Evolutionary conservation across 176 grass and related monocot genomes (phyloP).

Genomic region (Olyra latifolia): DNA sequence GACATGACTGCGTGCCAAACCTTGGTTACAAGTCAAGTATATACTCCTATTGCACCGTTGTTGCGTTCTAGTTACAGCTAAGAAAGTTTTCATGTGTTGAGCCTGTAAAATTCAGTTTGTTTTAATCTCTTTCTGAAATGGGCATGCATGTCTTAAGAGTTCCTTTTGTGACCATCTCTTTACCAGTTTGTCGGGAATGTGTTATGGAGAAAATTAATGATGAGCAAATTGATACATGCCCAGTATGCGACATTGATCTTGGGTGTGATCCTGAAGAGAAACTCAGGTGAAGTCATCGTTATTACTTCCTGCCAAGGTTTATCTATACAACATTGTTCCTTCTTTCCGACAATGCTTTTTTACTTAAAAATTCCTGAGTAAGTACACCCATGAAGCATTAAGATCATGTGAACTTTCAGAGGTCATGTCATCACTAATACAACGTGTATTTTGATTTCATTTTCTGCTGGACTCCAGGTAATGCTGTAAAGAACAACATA

Average conservation of each 20-base stretch:
- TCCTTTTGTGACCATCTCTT: slow-evolving; percentile 31
- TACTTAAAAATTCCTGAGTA: background rate
- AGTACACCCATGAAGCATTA: background rate
- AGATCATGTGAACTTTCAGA: background rate
- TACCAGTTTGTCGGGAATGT: slow-evolving; percentile 85
- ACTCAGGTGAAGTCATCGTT: slow-evolving; percentile 58
- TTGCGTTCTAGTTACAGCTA: background rate
- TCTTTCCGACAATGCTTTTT: slow-evolving; percentile 1
- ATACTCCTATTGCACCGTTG: background rate
- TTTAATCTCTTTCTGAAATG: slow-evolving; percentile 6
- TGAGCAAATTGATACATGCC: slow-evolving; percentile 67
- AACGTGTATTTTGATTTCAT: background rate
- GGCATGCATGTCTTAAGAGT: slow-evolving; percentile 2
- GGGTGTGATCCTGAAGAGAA: slow-evolving; percentile 81
- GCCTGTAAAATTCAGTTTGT: slow-evolving; percentile 6
- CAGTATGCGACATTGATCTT: slow-evolving; percentile 74
- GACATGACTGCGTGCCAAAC: background rate
- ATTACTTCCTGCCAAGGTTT: background rate
- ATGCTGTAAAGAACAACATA: background rate
- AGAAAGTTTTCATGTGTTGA: slow-evolving; percentile 4
- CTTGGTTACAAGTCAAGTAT: background rate
- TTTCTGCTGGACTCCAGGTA: background rate
- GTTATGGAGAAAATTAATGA: slow-evolving; percentile 85
- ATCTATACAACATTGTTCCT: slow-evolving; percentile 10
- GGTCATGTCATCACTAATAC: background rate